Percentiles rank a stretch among this genome's conserved stretches.
phyloP scores from a whole-genome alignment of 352 stramenopile species.

The Phytophthora cactorum region DNA sequence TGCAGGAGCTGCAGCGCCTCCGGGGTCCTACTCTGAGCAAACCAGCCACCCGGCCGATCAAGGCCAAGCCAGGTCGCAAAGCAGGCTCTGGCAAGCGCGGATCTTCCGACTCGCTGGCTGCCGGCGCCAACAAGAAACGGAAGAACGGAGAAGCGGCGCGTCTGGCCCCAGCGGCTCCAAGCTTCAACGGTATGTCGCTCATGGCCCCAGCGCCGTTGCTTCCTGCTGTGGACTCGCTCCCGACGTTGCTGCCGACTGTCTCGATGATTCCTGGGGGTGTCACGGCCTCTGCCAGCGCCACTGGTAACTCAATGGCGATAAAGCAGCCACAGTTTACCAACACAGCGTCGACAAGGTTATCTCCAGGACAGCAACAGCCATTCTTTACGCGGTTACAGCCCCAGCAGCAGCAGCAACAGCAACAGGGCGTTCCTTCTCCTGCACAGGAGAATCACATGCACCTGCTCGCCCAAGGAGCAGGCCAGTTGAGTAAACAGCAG shows the following conservation, averaged over 20 bases:
- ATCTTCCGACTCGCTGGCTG: conserved; percentile 20
- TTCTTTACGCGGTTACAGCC: conserved; percentile 55
- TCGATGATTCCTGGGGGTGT: conserved; percentile 33
- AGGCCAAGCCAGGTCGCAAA: conserved; percentile 30
- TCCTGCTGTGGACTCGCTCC: conserved; percentile 50
- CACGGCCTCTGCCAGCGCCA: conserved; percentile 2
- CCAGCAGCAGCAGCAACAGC: conserved; percentile 26
- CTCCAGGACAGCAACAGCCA: conserved; percentile 31
- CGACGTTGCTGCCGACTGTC: conserved; percentile 59
- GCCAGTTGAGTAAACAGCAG: conserved; percentile 71
- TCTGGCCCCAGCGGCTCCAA: conserved; percentile 30
- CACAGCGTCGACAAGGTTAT: conserved; percentile 23
- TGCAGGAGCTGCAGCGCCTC: conserved; percentile 58
- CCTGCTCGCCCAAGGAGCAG: conserved; percentile 61
- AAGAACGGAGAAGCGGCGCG: conserved; percentile 32
- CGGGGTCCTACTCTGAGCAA: conserved; percentile 16
- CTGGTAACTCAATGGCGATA: conserved; percentile 23
- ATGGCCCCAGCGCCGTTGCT: conserved; percentile 49
- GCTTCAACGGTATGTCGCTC: conserved; percentile 29
- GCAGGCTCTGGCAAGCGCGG: conserved; percentile 28
- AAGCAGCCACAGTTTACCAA: conserved; percentile 33
- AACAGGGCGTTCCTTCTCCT: not conserved
- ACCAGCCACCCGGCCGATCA: conserved; percentile 12
- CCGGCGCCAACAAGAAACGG: conserved; percentile 35
- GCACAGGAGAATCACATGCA: conserved; percentile 68